These are phyloP conservation scores for Curvularia hawaiiensis DNA, from an alignment of 2,329 filamentous ascomycete species.

Conservation along the genomic window DNA sequence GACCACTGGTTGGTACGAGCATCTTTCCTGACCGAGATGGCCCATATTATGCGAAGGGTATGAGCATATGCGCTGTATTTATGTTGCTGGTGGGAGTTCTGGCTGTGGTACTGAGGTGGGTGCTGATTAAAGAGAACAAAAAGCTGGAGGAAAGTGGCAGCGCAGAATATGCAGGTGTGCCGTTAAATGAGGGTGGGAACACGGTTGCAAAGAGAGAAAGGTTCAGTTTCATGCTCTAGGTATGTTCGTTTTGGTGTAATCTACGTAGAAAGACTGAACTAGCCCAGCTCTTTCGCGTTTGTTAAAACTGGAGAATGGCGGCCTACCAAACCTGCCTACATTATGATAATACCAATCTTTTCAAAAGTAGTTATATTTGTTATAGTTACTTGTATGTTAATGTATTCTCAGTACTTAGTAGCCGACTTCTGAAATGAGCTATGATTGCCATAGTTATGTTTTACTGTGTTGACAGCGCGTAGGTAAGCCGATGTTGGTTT, in stretches of 20 bases:
- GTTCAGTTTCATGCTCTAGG: slow-evolving; percentile 41
- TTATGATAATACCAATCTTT: no score
- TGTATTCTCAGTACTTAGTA: no score
- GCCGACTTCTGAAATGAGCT: no score
- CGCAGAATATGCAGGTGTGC: slow-evolving; percentile 34
- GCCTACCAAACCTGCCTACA: no score
- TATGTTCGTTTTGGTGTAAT: not conserved
- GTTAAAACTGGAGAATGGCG: no score
- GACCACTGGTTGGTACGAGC: slow-evolving; percentile 65
- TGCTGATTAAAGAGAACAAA: slow-evolving; percentile 43
- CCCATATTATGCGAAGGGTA: slow-evolving; percentile 56
- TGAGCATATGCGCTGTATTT: slow-evolving; percentile 56
- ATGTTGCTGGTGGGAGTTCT: slow-evolving; percentile 56
- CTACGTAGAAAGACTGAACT: not conserved
- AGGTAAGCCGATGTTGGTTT: no score
- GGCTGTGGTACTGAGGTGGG: slow-evolving; percentile 49
- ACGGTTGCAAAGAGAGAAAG: slow-evolving; percentile 18
- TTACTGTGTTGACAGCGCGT: no score
- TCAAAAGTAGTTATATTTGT: no score
- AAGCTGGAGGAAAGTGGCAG: slow-evolving; percentile 14
- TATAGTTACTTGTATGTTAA: no score
- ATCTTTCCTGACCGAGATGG: slow-evolving; percentile 59
- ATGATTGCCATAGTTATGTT: no score
- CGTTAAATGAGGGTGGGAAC: slow-evolving; percentile 30
- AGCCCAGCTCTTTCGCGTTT: not conserved